These are phyloP conservation scores for Aspergillus neotritici DNA, from an alignment of 2,329 filamentous ascomycete species.

Conservation along the genomic window DNA sequence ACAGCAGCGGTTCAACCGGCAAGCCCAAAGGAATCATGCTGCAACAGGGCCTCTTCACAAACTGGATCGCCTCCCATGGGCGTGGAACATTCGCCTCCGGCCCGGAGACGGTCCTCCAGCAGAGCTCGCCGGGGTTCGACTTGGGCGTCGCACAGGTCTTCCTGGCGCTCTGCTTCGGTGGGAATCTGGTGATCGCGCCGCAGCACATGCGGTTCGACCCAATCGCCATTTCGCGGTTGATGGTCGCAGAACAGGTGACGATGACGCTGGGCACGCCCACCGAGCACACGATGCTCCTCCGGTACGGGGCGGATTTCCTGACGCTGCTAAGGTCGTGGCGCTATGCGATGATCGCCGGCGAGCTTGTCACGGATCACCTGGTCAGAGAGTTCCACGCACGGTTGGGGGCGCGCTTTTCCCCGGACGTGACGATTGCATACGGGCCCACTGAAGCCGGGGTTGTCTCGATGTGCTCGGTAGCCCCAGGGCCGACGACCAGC, in stretches of 20 bases:
- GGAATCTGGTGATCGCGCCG: constrained; percentile 1
- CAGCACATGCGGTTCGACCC: neutral
- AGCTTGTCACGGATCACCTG: constrained; percentile 2
- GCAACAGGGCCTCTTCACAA: neutral
- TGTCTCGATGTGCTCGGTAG: neutral
- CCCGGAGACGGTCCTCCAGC: neutral
- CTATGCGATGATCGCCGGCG: constrained; percentile 1
- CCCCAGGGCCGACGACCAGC: constrained; percentile 1
- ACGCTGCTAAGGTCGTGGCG: neutral
- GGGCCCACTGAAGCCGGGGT: too few species aligned
- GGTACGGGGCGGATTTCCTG: neutral
- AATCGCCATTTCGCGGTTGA: neutral
- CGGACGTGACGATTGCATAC: too few species aligned
- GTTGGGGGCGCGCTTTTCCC: neutral
- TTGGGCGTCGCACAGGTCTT: constrained; percentile 2
- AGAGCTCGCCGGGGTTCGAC: constrained; percentile 5
- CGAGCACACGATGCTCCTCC: constrained; percentile 1
- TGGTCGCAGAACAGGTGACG: neutral
- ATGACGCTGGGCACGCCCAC: constrained; percentile 4
- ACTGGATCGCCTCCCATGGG: neutral
- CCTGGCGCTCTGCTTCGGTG: constrained; percentile 1
- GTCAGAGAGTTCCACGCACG: constrained; percentile 3
- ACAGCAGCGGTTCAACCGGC: constrained; percentile 1
- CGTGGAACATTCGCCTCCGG: too few species aligned
- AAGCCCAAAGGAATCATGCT: neutral